Percentiles rank a stretch among this genome's conserved stretches.
Evolutionary conservation across 208 protist species (phyloP).

Genomic region (Leishmania martiniquensis): DNA sequence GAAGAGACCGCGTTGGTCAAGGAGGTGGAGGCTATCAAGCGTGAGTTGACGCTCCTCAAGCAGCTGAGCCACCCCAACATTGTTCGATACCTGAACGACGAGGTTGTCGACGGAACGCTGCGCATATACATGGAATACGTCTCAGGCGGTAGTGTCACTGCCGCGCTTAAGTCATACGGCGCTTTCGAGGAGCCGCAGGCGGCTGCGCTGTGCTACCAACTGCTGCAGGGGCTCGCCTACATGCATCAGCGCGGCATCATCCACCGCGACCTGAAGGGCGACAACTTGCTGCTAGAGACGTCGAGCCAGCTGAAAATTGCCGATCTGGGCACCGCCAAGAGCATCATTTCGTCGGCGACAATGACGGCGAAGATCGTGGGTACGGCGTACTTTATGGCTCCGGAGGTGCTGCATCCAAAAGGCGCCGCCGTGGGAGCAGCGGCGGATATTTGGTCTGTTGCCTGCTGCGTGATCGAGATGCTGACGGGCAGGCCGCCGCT

Average conservation of each 20-base stretch:
- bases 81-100: conserved; percentile 85
- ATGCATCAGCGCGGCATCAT: conserved; percentile 84
- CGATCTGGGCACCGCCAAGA: conserved; percentile 83
- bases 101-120: conserved; percentile 66
- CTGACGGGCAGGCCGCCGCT: conserved; percentile 74
- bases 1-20: conserved; percentile 14
- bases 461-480: conserved; percentile 93
- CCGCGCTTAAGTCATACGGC: conserved; percentile 77
- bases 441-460: conserved; percentile 93
- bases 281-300: conserved; percentile 90
- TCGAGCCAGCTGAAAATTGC: conserved; percentile 80
- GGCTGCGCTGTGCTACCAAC: conserved; percentile 73
- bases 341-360: conserved; percentile 25
- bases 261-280: conserved; percentile 93
- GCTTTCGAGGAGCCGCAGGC: conserved; percentile 79
- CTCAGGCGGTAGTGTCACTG: conserved; percentile 87
- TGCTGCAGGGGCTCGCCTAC: conserved; percentile 84
- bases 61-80: conserved; percentile 92
- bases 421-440: conserved; percentile 24
- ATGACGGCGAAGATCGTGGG: conserved; percentile 61
- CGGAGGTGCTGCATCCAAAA: conserved; percentile 77
- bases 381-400: conserved; percentile 93
- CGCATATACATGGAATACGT: conserved; percentile 95
- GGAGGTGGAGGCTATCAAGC: conserved; percentile 43
- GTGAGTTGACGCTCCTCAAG: conserved; percentile 80